phyloP scores from a whole-genome alignment of 2,329 filamentous ascomycete species.

The Immersiporthe knoxdaviesiana region DNA sequence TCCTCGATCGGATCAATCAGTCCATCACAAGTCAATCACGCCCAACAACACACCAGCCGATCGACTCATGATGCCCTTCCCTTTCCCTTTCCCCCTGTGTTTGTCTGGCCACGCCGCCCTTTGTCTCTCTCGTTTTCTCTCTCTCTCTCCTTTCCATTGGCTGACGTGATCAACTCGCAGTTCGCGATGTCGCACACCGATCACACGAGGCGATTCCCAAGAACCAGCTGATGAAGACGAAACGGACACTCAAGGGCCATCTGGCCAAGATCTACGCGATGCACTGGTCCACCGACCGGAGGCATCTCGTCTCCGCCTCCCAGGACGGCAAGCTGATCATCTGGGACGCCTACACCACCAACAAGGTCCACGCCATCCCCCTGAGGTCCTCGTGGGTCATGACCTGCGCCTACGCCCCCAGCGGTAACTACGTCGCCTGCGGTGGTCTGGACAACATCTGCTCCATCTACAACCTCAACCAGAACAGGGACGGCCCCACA shows the following conservation, averaged over 20 bases:
- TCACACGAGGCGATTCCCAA: constrained; percentile 90
- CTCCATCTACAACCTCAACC: constrained; percentile 98
- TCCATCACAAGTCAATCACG: background rate
- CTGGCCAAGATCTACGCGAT: constrained; percentile 99
- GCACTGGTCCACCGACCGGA: constrained; percentile 99
- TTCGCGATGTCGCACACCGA: constrained; percentile 89
- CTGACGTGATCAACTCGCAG: constrained; percentile 52
- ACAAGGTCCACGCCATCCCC: constrained; percentile 98
- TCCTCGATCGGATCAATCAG: background rate
- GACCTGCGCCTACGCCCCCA: constrained; percentile 98
- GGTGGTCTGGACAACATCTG: constrained; percentile 99
- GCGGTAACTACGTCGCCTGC: constrained; percentile 97
- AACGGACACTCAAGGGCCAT: constrained; percentile 95
- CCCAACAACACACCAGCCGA: constrained; percentile 8
- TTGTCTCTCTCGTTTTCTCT: constrained; percentile 1
- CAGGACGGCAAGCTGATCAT: constrained; percentile 99
- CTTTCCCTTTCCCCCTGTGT: constrained; percentile 14
- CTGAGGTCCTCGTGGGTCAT: constrained; percentile 99
- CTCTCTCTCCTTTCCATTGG: constrained; percentile 6
- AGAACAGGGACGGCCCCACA: constrained; percentile 91
- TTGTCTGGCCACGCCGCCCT: constrained; percentile 15
- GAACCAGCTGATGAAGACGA: constrained; percentile 94
- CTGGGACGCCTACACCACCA: constrained; percentile 99
- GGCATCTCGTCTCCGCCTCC: constrained; percentile 95
- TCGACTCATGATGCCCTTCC: background rate